Evolutionary conservation across 2,329 filamentous ascomycete species (phyloP).

Genomic region (Aspergillus tamarii): DNA sequence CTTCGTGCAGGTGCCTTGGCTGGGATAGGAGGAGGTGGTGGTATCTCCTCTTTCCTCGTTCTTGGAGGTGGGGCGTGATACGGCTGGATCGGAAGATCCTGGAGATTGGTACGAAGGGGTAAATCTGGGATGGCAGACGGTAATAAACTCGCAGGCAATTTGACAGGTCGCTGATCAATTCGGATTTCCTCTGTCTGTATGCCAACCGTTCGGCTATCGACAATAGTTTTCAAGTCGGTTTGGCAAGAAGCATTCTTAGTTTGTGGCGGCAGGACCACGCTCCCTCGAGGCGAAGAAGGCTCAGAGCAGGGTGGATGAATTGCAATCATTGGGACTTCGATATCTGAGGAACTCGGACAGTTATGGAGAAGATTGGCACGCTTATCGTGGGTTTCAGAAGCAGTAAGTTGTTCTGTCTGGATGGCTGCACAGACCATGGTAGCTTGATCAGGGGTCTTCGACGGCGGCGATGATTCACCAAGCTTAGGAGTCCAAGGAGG

Average conservation of each 20-base stretch:
- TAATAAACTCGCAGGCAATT: conserved; percentile 75
- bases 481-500: conserved; percentile 40
- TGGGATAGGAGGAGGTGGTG: conserved; percentile 43
- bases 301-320: conserved; percentile 86
- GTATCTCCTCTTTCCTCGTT: conserved; percentile 32
- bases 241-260: conserved; percentile 84
- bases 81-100: conserved; percentile 35
- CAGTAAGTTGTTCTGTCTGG: conserved; percentile 37
- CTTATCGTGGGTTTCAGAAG: conserved; percentile 19
- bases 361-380: conserved; percentile 17
- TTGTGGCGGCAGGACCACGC: conserved; percentile 75
- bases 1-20: conserved; percentile 24
- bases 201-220: conserved; percentile 56
- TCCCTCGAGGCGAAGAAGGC: conserved; percentile 75
- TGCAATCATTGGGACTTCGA: conserved; percentile 80
- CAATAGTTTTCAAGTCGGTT: conserved; percentile 60
- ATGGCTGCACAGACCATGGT: conserved; percentile 34
- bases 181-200: conserved; percentile 92
- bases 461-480: conserved; percentile 21
- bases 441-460: conserved; percentile 15
- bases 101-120: conserved; percentile 35
- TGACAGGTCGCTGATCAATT: conserved; percentile 74
- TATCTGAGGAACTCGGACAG: conserved; percentile 18
- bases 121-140: conserved; percentile 72
- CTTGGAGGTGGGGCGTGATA: conserved; percentile 41